Evolutionary conservation across 2,329 filamentous ascomycete genomes (phyloP).

Genomic region (Colletotrichum neosansevieriae): DNA sequence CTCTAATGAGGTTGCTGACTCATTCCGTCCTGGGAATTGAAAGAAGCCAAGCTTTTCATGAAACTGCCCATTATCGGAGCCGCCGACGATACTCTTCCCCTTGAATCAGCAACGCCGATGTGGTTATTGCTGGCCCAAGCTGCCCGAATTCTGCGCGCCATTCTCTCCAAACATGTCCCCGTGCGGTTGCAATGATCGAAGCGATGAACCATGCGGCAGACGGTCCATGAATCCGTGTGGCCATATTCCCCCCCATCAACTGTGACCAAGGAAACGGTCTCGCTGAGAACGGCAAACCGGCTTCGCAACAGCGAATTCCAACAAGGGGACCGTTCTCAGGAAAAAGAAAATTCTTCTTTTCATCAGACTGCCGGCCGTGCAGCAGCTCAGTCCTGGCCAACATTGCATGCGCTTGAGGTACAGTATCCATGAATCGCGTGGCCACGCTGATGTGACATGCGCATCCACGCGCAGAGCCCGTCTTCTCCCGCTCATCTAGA

Average conservation of each 20-base stretch:
- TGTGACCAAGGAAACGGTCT: neutral
- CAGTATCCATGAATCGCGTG: slow-evolving; percentile 6
- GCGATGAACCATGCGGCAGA: slow-evolving; percentile 13
- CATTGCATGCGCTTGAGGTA: neutral
- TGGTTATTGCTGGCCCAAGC: neutral
- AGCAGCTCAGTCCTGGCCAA: slow-evolving; percentile 3
- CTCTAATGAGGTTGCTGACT: no score
- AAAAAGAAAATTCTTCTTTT: neutral
- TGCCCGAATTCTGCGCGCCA: neutral
- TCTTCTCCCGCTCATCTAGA: slow-evolving; percentile 35
- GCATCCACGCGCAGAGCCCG: slow-evolving; percentile 3
- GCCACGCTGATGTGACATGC: neutral
- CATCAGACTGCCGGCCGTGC: neutral
- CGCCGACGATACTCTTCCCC: no score
- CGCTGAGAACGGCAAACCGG: neutral
- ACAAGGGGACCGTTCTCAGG: neutral
- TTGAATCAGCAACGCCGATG: neutral
- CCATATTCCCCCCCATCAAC: neutral
- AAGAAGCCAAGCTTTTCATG: no score
- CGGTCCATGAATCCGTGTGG: neutral
- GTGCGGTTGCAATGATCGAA: neutral
- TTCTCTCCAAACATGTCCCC: slow-evolving; percentile 1
- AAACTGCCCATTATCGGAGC: no score
- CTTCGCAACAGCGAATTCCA: neutral
- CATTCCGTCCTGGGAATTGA: no score